Conservation (phyloP, 352 stramenopile genomes). For the Phytophthora meadii region DNA sequence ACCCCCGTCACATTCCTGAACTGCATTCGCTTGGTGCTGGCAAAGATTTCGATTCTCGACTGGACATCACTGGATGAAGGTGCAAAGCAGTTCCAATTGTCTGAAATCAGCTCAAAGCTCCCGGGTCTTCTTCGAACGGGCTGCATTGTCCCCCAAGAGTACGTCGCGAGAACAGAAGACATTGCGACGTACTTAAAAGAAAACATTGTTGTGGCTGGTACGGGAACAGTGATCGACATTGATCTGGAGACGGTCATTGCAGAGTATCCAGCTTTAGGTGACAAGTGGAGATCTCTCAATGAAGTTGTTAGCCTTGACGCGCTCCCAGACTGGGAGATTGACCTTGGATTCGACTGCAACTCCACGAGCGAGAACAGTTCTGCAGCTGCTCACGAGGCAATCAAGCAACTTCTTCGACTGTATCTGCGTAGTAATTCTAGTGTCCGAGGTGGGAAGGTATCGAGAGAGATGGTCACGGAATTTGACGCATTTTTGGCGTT, state of each 20-base stretch:
- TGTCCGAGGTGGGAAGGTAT: constrained; percentile 26
- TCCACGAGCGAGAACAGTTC: constrained; percentile 22
- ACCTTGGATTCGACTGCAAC: constrained; percentile 49
- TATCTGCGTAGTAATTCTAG: constrained; percentile 32
- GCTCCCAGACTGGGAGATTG: constrained; percentile 52
- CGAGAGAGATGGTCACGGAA: constrained; percentile 30
- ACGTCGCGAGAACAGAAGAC: constrained; percentile 20
- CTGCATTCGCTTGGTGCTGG: constrained; percentile 72
- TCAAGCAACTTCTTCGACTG: constrained; percentile 41
- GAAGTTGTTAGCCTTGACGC: constrained; percentile 27
- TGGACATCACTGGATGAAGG: constrained; percentile 83
- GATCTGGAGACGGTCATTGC: constrained; percentile 38
- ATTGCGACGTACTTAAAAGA: constrained; percentile 36
- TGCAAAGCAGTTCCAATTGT: constrained; percentile 57
- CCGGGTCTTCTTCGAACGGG: constrained; percentile 57
- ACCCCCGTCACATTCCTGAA: no score
- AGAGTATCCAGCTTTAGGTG: constrained; percentile 37
- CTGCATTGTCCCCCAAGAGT: constrained; percentile 38
- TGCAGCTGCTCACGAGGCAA: constrained; percentile 19
- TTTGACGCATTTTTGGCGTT: constrained; percentile 74
- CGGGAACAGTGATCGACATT: constrained; percentile 36
- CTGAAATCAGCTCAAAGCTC: constrained; percentile 56
- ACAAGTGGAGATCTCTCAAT: constrained; percentile 44
- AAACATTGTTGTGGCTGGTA: constrained; percentile 24
- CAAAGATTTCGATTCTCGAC: constrained; percentile 83